Base-by-base conservation (phyloP, 2,329 filamentous ascomycete species). In the Moelleriella libera region DNA sequence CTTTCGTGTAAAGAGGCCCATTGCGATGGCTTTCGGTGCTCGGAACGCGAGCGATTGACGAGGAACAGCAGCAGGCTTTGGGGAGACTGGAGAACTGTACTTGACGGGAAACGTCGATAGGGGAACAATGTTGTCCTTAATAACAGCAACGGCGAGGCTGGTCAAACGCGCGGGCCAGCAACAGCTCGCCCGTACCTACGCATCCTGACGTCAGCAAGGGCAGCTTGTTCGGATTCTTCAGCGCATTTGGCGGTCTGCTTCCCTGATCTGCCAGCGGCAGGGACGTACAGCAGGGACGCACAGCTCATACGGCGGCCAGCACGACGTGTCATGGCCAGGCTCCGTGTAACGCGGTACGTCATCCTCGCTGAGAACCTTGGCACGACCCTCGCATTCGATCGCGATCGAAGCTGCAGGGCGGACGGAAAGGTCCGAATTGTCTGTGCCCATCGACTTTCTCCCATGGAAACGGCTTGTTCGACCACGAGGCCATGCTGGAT, bases 1-100 rank as follows among this genome's bases (percentile, higher is more conserved):
- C 40, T 37, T 43, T 21, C 49, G 41, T 12, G 44, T 41, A 5
- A 50, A 46, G 47, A 50, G 29, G 34, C 40, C 44, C 44, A 47
- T 49, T 37, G 12, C 34, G 34, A 9, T 12, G 34, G 12, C 12
- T 37, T 37, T 2, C 34, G 8, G 21, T 21, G 21, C 21, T 21
- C 21, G 3, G 21, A 21, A 21, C 21, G 21, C 21, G 21, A 21
- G 21, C 21, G 21, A 21, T 21, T 21, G 21, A 21, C 21, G 21
- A 21, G 21, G 21, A 21, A 21, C 21, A 21, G 21, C 21, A 21
- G 21, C 21, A 21, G 21, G 21, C 21, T 21, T 21, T 21, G 21
- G 21, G 21, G 21, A 21, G 21, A 21, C 3, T 21, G 21, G 21
- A 21, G 21, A 21, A 21, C 21, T 3, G 21, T 3, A 21, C 21